Conservation (phyloP, 805 yeast genomes). For the Saturnispora quitensis region DNA sequence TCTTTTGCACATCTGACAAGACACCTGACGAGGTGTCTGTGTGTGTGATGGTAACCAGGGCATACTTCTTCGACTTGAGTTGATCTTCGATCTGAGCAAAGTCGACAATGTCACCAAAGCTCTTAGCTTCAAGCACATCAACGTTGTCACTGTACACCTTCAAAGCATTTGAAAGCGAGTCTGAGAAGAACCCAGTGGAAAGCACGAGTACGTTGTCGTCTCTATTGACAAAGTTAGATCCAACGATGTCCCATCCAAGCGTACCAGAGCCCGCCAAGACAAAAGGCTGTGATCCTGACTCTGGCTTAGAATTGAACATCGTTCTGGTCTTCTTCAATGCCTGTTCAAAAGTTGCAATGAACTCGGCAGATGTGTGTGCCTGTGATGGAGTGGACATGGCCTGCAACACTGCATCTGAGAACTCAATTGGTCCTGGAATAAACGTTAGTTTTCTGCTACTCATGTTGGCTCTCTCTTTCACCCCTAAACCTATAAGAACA, state of each 20-base stretch:
- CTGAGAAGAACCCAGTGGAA: constrained; percentile 87
- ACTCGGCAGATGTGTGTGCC: constrained; percentile 86
- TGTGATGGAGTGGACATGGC: constrained; percentile 80
- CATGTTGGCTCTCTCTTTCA: background rate
- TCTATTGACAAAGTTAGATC: constrained; percentile 57
- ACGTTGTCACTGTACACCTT: constrained; percentile 67
- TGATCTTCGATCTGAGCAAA: constrained; percentile 45
- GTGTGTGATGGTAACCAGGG: constrained; percentile 78
- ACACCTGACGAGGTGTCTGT: constrained; percentile 98
- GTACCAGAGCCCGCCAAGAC: constrained; percentile 90
- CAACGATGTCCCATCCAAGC: constrained; percentile 88
- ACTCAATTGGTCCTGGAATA: constrained; percentile 33
- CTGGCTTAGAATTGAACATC: constrained; percentile 57
- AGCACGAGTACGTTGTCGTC: constrained; percentile 72
- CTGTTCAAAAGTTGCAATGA: constrained; percentile 61
- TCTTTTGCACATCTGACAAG: constrained; percentile 55
- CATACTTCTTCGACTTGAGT: constrained; percentile 39
- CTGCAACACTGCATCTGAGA: constrained; percentile 66
- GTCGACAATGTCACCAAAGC: constrained; percentile 61
- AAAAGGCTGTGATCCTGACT: constrained; percentile 61
- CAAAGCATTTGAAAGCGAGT: constrained; percentile 70
- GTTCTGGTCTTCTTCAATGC: constrained; percentile 60
- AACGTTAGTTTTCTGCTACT: constrained; percentile 25
- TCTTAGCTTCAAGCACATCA: constrained; percentile 57
- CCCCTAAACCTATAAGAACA: background rate